phyloP scores from a whole-genome alignment of 2,329 filamentous ascomycete genomes.

The Parastagonospora avenae region DNA sequence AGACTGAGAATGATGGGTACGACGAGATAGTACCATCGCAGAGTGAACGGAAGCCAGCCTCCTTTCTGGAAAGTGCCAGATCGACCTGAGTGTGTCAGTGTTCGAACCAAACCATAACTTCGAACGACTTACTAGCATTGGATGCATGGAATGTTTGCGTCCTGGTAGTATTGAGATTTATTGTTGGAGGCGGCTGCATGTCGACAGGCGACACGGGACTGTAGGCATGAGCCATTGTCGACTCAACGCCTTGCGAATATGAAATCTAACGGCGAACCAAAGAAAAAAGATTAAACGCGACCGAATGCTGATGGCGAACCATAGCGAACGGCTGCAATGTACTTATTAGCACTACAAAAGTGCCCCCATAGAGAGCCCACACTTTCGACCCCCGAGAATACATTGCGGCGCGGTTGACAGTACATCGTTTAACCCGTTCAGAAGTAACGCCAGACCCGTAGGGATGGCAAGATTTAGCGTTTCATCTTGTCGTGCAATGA shows the following conservation, averaged over 20 bases:
- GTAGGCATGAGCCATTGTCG: neutral
- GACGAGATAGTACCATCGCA: conserved; percentile 18
- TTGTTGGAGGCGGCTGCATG: neutral
- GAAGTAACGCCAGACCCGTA: neutral
- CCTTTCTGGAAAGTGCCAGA: neutral
- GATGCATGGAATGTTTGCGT: neutral
- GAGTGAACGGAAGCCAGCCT: conserved; percentile 20
- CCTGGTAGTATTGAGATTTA: neutral
- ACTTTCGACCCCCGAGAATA: conserved; percentile 1
- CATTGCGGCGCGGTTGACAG: conserved; percentile 10
- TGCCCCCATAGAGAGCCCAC: neutral
- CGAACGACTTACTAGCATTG: neutral
- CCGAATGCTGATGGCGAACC: neutral
- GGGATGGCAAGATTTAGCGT: neutral
- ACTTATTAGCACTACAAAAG: neutral
- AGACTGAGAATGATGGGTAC: conserved; percentile 9
- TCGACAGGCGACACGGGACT: conserved; percentile 5
- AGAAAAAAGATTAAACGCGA: neutral
- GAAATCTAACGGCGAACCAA: neutral
- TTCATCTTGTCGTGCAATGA: conserved; percentile 4
- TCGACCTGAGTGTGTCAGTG: neutral
- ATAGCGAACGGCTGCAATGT: neutral
- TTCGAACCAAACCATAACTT: neutral
- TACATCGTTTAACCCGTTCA: neutral
- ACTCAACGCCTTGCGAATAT: neutral